Base-by-base conservation (phyloP, 2,329 filamentous ascomycete species). In the Fulvia fulva region DNA sequence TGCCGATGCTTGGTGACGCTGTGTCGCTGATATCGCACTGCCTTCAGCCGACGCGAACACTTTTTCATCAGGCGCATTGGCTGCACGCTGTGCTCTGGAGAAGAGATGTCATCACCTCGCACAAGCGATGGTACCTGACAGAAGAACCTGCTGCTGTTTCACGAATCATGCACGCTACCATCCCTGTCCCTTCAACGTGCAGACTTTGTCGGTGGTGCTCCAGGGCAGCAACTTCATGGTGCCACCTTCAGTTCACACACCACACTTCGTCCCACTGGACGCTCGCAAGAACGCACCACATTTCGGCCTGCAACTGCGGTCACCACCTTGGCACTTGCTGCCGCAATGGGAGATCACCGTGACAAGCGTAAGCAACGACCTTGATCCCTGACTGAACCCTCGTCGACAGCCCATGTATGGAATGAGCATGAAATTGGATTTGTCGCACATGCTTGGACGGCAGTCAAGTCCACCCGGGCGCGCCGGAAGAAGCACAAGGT, bases 1-100 rank as follows among this genome's bases (percentile, higher is more conserved):
- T 57, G 47, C 55, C 34, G 19, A 57, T 57, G 55, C 53, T 34
- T 19, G 26, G 25, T 37, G 47, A 26, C 55, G 53, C 25, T n/a
- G 53, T 52, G 50, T 52, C 50, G 50, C 50, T 41, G 50, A 30
- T 41, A 34, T 41, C 41, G 32, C 50, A 52, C 50, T 52, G 32
- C 50, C n/a, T 19, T n/a, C 28, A 22, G 50, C 50, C n/a, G 50
- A 55, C 25, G 53, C 53, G 23, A 12, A n/a, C n/a, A n/a, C 23
- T 28, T 55, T 55, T 55, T 49, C 53, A 55, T 49, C 53, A 46
- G 37, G 32, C 11, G 25, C 26, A n/a, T 32, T 47, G 53, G 43
- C 23, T 46, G 22, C 23, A 12, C n/a, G 53, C 53, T 34, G 22
- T 14, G 3, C 28, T 3, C 53, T 46, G 43, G 53, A 55, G 53